A percentile compares a stretch with the other conserved stretches of the same genome.
Conservation (phyloP, 2,329 filamentous ascomycete genomes). For the Polytolypa hystricis region DNA sequence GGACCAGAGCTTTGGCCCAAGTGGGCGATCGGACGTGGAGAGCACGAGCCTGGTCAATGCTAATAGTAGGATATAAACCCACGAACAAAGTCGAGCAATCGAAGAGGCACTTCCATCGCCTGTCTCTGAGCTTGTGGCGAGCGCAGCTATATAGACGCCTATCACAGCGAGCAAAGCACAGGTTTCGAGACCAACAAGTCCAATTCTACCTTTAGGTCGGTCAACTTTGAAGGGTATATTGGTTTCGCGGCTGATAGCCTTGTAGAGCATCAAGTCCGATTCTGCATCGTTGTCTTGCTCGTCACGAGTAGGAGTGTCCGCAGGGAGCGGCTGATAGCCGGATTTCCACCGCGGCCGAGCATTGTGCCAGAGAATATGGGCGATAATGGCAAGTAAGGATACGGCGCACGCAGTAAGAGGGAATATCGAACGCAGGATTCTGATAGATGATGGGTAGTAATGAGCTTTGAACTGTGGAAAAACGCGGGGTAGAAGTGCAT, state of each 20-base stretch:
- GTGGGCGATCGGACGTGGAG: constrained; percentile 47
- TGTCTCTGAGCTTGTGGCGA: constrained; percentile 51
- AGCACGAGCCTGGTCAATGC: constrained; percentile 59
- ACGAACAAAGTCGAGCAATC: constrained; percentile 57
- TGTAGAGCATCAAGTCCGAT: constrained; percentile 41
- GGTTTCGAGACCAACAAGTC: constrained; percentile 63
- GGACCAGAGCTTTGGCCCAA: constrained; percentile 76
- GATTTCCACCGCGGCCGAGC: constrained; percentile 42
- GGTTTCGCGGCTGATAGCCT: constrained; percentile 40
- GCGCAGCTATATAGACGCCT: constrained; percentile 53
- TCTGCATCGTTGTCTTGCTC: constrained; percentile 42
- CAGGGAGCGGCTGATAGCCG: constrained; percentile 44
- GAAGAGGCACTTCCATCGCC: constrained; percentile 48
- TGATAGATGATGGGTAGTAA: constrained; percentile 26
- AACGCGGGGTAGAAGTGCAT: constrained; percentile 1
- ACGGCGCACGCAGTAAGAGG: constrained; percentile 60
- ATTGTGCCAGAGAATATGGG: constrained; percentile 46
- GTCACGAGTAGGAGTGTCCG: constrained; percentile 31
- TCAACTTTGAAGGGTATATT: constrained; percentile 52
- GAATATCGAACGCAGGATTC: constrained; percentile 69
- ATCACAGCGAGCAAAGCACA: constrained; percentile 62
- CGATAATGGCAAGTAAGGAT: constrained; percentile 57
- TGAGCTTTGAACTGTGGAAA: constrained; percentile 2
- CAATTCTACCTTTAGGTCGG: constrained; percentile 60
- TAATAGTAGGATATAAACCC: constrained; percentile 70